Base-by-base conservation (phyloP, 257 asterid species). In the Fraxinus cuspidata region DNA sequence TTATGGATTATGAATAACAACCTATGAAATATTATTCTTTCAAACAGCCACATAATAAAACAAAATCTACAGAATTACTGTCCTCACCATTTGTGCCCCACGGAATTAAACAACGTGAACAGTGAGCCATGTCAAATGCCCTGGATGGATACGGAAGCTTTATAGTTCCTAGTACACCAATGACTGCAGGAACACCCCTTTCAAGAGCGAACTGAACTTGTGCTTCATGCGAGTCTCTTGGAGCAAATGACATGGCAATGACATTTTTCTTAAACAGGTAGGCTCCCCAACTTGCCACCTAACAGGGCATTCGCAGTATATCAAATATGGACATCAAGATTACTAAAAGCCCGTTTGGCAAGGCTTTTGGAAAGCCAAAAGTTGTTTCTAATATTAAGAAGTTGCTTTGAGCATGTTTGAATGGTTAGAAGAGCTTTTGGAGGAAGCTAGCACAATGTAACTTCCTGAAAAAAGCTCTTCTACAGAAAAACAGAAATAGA, bases 201-300 rank as follows among this genome's bases (percentile, higher is more conserved):
- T 85, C 89, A 49, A 85, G 68, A 64, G 89, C 87, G 75, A 85
- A 85, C 68, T 83, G 87, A 32, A 85, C 87, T 76, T 85, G 89
- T 9, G 89, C 83, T 83, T 83, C 89, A 70, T 85, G 89, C 0
- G 87, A 80, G 79, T 85, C 89, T 76, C 85, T 78, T 9, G 87
- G 85, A 16, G 87, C 85, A 68, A 86, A 86, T 35, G 87, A 86
- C 89, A 86, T 86, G 49, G 89, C 75, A 79, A 84, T 77, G 19
- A 86, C 90, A 75, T 86, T 84, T 78, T 82, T 86, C 82, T 80
- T 82, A 74, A 82, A 80, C 78, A 86, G 73, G 76, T 86, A 84
- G 15, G 90, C 90, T 18, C 90, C 88, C 83, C 79, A 86, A 80
- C 90, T 86, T 12, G 88, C 90, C 19, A 86, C 90, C 88, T 84